phyloP scores from a whole-genome alignment of 306 rosid species.

The Ceratonia siliqua region DNA sequence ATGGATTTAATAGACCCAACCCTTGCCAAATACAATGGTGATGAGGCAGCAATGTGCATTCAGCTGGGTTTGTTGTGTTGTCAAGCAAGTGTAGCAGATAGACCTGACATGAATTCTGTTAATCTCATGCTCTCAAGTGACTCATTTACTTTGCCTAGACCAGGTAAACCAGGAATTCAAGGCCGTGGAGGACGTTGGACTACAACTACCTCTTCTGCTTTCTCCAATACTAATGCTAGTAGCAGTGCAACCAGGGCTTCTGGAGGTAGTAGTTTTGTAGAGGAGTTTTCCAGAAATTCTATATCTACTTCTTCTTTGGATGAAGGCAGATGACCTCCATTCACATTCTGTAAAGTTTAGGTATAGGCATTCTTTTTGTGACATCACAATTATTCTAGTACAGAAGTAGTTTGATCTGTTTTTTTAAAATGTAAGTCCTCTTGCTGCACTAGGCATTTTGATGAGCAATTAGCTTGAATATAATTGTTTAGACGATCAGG shows the following conservation, averaged over 20 bases:
- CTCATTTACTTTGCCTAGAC: conserved; percentile 74
- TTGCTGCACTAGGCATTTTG: not conserved
- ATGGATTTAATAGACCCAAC: conserved; percentile 64
- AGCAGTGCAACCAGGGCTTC: conserved; percentile 57
- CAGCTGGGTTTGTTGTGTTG: conserved; percentile 89
- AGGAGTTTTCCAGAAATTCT: conserved; percentile 80
- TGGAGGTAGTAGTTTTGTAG: conserved; percentile 54
- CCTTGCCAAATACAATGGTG: conserved; percentile 54
- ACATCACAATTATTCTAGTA: not conserved
- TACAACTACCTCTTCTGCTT: conserved; percentile 50
- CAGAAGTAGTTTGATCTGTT: not conserved
- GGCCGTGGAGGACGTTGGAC: conserved; percentile 77
- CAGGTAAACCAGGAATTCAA: conserved; percentile 75
- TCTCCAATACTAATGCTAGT: conserved; percentile 58
- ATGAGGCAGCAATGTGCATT: conserved; percentile 88
- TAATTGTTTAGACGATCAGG: not conserved
- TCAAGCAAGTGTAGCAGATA: conserved; percentile 55
- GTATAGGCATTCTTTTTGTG: conserved; percentile 13
- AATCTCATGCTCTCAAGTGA: conserved; percentile 85
- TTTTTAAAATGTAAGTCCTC: not conserved
- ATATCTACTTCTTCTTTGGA: conserved; percentile 74
- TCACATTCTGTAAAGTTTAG: not conserved
- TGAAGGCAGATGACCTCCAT: conserved; percentile 58
- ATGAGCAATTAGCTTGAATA: not conserved
- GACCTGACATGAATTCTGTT: conserved; percentile 87